A percentile compares a stretch with the other conserved stretches of the same genome.
Conservation (phyloP, 768 basidiomycete genomes). For the Ramaria sp. region DNA sequence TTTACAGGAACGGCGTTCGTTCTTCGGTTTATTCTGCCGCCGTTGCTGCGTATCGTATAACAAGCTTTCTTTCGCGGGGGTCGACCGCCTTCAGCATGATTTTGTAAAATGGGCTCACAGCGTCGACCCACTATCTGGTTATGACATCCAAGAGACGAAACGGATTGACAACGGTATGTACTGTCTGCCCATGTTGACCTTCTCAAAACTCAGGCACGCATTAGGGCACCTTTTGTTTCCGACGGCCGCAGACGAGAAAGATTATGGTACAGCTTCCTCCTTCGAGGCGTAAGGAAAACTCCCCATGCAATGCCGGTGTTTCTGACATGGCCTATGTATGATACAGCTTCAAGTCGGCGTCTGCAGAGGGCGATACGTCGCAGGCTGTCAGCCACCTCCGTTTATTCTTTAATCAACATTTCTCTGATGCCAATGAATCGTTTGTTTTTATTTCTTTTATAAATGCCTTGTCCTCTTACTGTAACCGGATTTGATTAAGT, state of each 20-base stretch:
- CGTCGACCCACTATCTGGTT: background rate
- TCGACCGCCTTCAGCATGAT: constrained; percentile 55
- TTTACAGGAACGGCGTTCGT: constrained; percentile 54
- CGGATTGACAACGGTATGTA: constrained; percentile 34
- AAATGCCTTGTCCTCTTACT: background rate
- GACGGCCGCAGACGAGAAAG: constrained; percentile 52
- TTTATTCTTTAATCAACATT: constrained; percentile 77
- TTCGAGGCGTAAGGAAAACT: constrained; percentile 42
- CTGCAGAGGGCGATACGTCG: constrained; percentile 59
- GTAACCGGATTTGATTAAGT: constrained; percentile 25
- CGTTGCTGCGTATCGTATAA: constrained; percentile 64
- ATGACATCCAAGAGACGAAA: constrained; percentile 30
- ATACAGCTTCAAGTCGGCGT: constrained; percentile 55
- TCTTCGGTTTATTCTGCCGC: constrained; percentile 75
- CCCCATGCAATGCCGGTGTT: background rate
- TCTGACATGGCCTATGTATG: background rate
- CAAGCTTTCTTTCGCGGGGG: constrained; percentile 67
- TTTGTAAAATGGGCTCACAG: constrained; percentile 45
- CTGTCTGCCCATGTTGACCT: background rate
- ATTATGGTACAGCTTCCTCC: constrained; percentile 50
- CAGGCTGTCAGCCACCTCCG: constrained; percentile 61
- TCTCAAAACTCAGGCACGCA: background rate
- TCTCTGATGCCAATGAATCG: constrained; percentile 75
- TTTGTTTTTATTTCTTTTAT: constrained; percentile 28
- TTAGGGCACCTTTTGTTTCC: constrained; percentile 46